A percentile compares a stretch with the other conserved stretches of the same genome.
These are phyloP conservation scores for Fusarium sacchari DNA, from an alignment of 2,329 filamentous ascomycete species.

Conservation along the genomic window DNA sequence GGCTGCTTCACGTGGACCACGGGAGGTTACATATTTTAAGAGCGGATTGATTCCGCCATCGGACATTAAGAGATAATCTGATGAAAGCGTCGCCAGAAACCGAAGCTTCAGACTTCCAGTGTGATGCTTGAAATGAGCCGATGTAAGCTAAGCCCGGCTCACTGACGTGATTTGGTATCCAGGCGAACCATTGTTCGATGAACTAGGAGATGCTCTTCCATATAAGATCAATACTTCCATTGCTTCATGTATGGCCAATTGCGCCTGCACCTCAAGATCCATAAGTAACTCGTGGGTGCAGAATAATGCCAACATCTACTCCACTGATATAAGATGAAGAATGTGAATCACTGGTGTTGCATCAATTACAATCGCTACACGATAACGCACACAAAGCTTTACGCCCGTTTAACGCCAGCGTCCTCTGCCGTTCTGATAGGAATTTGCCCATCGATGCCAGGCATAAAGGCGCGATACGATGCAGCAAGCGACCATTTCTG, in stretches of 20 bases:
- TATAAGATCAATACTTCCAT: neutral
- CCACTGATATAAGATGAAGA: neutral
- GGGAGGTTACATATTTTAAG: accelerated
- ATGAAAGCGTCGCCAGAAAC: neutral
- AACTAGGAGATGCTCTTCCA: accelerated
- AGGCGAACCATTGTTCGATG: neutral
- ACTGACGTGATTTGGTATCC: neutral
- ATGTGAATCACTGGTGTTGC: neutral
- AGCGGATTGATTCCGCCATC: no score
- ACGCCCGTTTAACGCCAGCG: neutral
- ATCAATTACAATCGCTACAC: neutral
- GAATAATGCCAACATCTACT: no score
- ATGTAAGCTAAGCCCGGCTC: neutral
- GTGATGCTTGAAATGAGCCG: neutral
- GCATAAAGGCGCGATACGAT: constrained; percentile 16
- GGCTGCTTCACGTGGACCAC: neutral
- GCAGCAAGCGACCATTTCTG: constrained; percentile 18
- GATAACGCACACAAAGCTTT: no score
- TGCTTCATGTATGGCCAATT: no score
- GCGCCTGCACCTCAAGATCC: neutral
- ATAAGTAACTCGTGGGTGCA: neutral
- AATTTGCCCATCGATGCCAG: constrained; percentile 23
- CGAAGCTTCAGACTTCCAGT: neutral
- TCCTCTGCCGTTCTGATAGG: constrained; percentile 6
- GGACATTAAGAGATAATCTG: neutral